Evolutionary conservation across 2,329 filamentous ascomycete genomes (phyloP).

Genomic region (Apiospora arundinis): DNA sequence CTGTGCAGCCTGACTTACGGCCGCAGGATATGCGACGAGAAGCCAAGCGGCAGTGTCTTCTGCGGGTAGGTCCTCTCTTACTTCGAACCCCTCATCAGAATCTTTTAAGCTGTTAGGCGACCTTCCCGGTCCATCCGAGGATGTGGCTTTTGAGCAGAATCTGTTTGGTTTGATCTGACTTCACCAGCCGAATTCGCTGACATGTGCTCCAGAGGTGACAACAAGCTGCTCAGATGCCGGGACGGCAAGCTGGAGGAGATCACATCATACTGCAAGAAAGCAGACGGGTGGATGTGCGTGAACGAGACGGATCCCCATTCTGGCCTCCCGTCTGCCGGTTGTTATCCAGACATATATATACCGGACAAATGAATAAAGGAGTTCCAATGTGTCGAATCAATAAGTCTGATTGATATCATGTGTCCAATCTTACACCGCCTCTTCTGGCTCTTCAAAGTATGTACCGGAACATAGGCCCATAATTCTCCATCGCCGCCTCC

Average conservation of each 20-base stretch:
- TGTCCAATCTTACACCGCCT: no score
- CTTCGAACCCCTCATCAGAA: no score
- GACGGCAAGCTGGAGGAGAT: not conserved
- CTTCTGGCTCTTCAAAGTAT: not conserved
- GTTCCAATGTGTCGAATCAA: no score
- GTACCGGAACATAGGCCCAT: constrained; percentile 15
- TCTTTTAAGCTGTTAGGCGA: no score
- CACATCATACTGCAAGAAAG: not conserved
- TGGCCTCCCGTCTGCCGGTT: not conserved
- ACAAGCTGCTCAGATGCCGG: not conserved
- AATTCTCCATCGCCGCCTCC: constrained; percentile 12
- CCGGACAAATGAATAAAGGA: not conserved
- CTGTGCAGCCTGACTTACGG: not conserved
- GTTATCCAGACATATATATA: not conserved
- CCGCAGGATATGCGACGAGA: not conserved
- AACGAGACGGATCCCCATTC: not conserved
- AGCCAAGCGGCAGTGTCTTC: not conserved
- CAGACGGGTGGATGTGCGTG: not conserved
- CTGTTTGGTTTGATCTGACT: not conserved
- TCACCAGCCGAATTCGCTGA: not conserved
- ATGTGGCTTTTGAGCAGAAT: no score
- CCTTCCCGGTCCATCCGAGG: no score
- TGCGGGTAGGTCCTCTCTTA: not conserved
- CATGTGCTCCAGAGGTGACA: not conserved
- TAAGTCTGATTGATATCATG: no score